Conservation (phyloP, 768 basidiomycete species). For the Rhizopogon vulgaris region DNA sequence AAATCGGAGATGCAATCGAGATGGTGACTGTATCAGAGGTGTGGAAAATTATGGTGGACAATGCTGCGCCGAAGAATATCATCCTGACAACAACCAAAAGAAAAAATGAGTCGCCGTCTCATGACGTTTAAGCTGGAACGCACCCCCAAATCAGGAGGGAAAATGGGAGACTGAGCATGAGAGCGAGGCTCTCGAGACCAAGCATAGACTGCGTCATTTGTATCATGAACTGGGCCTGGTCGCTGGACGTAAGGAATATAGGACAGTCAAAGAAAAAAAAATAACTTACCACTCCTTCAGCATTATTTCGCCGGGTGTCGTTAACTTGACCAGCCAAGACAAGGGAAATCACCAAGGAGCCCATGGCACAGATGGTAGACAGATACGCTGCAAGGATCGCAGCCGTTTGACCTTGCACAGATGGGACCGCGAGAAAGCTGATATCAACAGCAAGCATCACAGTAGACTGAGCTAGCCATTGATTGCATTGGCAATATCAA, state of each 20-base stretch:
- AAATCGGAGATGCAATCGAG: slow-evolving; percentile 2
- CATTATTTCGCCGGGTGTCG: slow-evolving; percentile 13
- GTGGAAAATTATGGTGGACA: slow-evolving; percentile 20
- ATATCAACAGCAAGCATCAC: slow-evolving; percentile 50
- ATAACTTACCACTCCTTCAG: slow-evolving; percentile 21
- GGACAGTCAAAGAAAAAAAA: background rate
- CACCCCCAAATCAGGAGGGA: slow-evolving; percentile 27
- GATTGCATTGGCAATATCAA: background rate
- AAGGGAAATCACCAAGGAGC: slow-evolving; percentile 28
- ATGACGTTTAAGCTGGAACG: background rate
- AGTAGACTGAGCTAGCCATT: slow-evolving; percentile 31
- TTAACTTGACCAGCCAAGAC: slow-evolving; percentile 33
- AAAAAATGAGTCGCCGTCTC: background rate
- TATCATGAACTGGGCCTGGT: slow-evolving; percentile 19
- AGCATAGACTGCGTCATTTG: slow-evolving; percentile 5
- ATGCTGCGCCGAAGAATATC: slow-evolving; percentile 20
- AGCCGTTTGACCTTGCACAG: slow-evolving; percentile 21
- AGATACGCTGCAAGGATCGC: slow-evolving; percentile 24
- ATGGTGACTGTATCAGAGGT: slow-evolving; percentile 9
- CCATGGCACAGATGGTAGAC: slow-evolving; percentile 31
- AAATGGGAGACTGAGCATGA: slow-evolving; percentile 28
- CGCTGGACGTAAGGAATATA: background rate
- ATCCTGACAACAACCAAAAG: slow-evolving; percentile 4
- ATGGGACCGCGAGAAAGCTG: slow-evolving; percentile 46
- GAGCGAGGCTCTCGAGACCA: slow-evolving; percentile 22